Evolutionary conservation across 768 basidiomycete genomes (phyloP), one percentile per base, ranked within the genome.

Genomic region (Chalciporus chontae): DNA sequence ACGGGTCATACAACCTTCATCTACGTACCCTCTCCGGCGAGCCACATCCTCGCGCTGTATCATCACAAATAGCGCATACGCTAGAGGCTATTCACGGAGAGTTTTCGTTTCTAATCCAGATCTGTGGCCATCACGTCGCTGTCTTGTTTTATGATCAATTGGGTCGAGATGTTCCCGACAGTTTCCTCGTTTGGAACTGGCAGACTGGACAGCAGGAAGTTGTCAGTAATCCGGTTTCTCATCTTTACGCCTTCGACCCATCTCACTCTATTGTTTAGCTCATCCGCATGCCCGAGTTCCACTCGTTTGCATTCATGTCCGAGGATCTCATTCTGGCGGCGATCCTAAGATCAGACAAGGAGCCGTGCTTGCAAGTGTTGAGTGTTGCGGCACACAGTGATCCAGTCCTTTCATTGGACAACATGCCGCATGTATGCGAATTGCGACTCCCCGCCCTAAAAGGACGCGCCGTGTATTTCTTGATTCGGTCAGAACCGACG

Each of bases 161-260:
- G 5, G 52, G 49, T 38, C 38, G 36, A 8, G n/a, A 44, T 2
- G 40, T 40, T 36, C 19, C 29, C 13, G 50, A 53, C 18, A 53
- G 47, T 23, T 61, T 72, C 2, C 40, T 63, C n/a, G 45, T 73
- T 18, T 71, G 65, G 69, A 57, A 72, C 34, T 72, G 71, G 71
- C 60, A 57, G 44, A 68, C 50, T 31, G 69, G 69, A 15, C 40
- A 39, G 4, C 45, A 57, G 13, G 48, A 66, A 53, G 53, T 66
- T 17, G 70, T 71, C n/a, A 52, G 62, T 64, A 9, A 19, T 47
- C 15, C 14, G n/a, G n/a, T 0, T 34, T 34, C 10, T 29, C 27
- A 29, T 29, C 13, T 17, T 36, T 48, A 17, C 29, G 37, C 43
- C 1, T 18, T 19, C 32, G 5, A 15, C 18, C 44, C 23, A 5